phyloP scores from a whole-genome alignment of 2,329 filamentous ascomycete species.

The Sporothrix euskadiensis region DNA sequence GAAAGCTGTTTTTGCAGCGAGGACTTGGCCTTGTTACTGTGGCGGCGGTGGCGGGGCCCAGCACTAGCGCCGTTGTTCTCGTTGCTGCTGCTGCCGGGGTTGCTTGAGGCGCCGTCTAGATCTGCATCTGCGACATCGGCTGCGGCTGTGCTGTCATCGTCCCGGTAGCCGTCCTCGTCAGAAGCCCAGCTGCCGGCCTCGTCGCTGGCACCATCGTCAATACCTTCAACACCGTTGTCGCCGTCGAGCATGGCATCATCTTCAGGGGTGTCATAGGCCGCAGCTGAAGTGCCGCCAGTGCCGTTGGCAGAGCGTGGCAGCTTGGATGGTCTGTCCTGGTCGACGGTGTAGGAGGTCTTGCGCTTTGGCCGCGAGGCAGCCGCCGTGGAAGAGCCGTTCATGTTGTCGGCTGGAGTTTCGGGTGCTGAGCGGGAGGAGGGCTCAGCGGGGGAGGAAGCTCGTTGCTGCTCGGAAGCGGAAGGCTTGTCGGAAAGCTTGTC shows the following conservation, averaged over 20 bases:
- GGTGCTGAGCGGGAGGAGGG: not conserved
- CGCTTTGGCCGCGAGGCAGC: slow-evolving; percentile 35
- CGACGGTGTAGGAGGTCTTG: slow-evolving; percentile 33
- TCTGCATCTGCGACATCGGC: not conserved
- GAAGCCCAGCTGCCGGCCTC: slow-evolving; percentile 7
- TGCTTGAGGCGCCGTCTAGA: slow-evolving; percentile 6
- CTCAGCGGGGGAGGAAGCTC: not conserved
- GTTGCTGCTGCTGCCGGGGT: not conserved
- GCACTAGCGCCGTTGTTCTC: not conserved
- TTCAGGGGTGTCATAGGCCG: not conserved
- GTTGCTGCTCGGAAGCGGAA: not conserved
- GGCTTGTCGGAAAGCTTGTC: not conserved
- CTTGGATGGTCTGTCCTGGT: slow-evolving; percentile 35
- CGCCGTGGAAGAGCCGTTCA: slow-evolving; percentile 33
- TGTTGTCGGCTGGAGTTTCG: slow-evolving; percentile 23
- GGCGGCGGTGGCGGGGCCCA: slow-evolving; percentile 26
- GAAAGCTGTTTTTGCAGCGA: slow-evolving; percentile 12
- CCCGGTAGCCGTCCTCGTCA: slow-evolving; percentile 26
- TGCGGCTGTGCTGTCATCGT: slow-evolving; percentile 23
- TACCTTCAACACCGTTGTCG: not conserved
- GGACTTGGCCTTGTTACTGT: not conserved
- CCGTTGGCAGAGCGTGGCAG: slow-evolving; percentile 34
- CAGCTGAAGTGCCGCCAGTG: not conserved
- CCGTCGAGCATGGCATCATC: slow-evolving; percentile 26
- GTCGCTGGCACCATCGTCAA: not conserved